Evolutionary conservation across 2,329 filamentous ascomycete species (phyloP).

Genomic region (Fusarium tupiense): DNA sequence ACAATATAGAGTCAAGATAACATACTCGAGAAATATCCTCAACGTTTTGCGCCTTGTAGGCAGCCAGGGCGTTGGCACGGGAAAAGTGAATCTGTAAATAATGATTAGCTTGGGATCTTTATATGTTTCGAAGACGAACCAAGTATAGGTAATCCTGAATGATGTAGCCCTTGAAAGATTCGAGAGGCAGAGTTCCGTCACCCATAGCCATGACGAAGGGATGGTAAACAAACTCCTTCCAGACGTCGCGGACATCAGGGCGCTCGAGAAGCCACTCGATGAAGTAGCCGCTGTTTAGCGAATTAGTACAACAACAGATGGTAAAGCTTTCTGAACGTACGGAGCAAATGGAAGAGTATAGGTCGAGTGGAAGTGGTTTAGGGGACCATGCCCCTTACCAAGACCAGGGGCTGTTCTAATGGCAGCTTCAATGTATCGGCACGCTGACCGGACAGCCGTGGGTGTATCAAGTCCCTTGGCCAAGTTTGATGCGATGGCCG

Average conservation of each 20-base stretch:
- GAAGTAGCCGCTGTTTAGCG: slow-evolving; percentile 71
- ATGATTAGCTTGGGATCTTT: background rate
- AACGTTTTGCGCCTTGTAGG: slow-evolving; percentile 83
- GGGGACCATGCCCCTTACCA: slow-evolving; percentile 75
- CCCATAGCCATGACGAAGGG: slow-evolving; percentile 83
- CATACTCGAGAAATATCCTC: slow-evolving; percentile 76
- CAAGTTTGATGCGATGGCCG: slow-evolving; percentile 80
- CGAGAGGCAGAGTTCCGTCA: slow-evolving; percentile 75
- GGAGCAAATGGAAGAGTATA: slow-evolving; percentile 75
- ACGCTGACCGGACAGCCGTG: slow-evolving; percentile 72
- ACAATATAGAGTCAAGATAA: background rate
- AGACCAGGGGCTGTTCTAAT: slow-evolving; percentile 72
- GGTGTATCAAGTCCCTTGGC: slow-evolving; percentile 66
- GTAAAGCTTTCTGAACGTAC: slow-evolving; percentile 47
- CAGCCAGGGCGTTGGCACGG: slow-evolving; percentile 83
- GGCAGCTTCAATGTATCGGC: slow-evolving; percentile 75
- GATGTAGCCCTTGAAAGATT: slow-evolving; percentile 88
- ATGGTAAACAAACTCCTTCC: slow-evolving; percentile 82
- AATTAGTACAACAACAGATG: background rate
- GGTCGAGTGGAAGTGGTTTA: slow-evolving; percentile 82
- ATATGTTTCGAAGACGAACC: slow-evolving; percentile 54
- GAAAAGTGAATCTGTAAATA: slow-evolving; percentile 79
- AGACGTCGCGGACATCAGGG: slow-evolving; percentile 76
- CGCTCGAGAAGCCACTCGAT: slow-evolving; percentile 83
- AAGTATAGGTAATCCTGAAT: slow-evolving; percentile 93